phyloP scores from a whole-genome alignment of 1,284 basidiomycete species.

The Puccinia triticina region DNA sequence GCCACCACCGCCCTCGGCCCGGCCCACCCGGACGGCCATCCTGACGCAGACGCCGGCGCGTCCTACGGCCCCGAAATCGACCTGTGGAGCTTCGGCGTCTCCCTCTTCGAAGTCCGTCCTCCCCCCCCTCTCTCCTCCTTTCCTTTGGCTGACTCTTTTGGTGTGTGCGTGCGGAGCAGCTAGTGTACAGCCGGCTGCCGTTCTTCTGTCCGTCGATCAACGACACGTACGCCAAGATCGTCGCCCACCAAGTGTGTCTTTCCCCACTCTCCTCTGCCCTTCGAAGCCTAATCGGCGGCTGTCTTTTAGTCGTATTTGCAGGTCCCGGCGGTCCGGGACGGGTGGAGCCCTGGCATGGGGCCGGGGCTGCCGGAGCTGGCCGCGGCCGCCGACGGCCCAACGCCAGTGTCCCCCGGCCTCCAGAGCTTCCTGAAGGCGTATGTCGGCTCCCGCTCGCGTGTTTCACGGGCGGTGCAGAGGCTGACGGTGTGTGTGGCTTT shows the following conservation, averaged over 20 bases:
- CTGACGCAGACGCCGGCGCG: constrained; percentile 55
- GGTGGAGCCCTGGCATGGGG: neutral
- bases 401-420: neutral
- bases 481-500: neutral
- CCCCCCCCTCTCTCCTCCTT: neutral
- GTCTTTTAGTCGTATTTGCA: neutral
- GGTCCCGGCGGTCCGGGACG: neutral
- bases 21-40: constrained; percentile 52
- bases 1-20: constrained; percentile 50
- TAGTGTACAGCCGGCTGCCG: neutral
- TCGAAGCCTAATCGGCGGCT: neutral
- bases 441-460: neutral
- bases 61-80: constrained; percentile 83
- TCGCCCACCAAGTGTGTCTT: constrained; percentile 18
- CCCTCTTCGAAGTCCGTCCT: constrained; percentile 66
- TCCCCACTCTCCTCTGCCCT: neutral
- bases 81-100: constrained; percentile 90
- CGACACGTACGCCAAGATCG: constrained; percentile 28
- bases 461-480: neutral
- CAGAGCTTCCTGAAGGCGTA: constrained; percentile 16
- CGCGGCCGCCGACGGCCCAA: neutral
- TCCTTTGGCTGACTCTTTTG: neutral
- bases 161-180: neutral
- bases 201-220: constrained; percentile 34
- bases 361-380: neutral